Base-by-base conservation (phyloP, 2,329 filamentous ascomycete genomes). In the Myriosclerotinia curreyana region DNA sequence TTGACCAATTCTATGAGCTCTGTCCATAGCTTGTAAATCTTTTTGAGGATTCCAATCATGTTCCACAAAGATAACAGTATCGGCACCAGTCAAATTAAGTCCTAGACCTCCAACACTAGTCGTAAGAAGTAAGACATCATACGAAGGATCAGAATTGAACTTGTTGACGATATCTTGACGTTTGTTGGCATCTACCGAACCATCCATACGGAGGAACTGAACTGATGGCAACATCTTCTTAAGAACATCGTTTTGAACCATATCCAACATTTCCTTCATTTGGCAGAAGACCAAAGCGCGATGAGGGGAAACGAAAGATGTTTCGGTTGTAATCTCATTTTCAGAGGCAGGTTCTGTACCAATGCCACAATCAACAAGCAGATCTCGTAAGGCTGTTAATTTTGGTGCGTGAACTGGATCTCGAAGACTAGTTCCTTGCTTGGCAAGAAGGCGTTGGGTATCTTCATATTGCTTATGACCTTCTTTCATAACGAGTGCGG, bases 201-300 rank as follows among this genome's bases (percentile, higher is more conserved):
- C 95, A 72, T 99, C 96, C 42, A 99, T 85, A n/a, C 96, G 90
- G 65, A 98, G 85, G 74, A 89, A 97, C 46, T 96, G 95, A 7
- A 97, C 93, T 0, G 89, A 90, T 1, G 95, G 95, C n/a, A 99
- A 83, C 78, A 98, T 83, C 73, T 90, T 89, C 76, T 91, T 92
- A 48, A 99, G 79, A 0, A 99, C 95, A 65, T 94, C 93, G 71
- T 90, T 92, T 75, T 98, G 93, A 2, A 99, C 96, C 86, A 99
- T 98, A 76, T 99, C 95, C 31, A 99, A 83, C 96, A 99, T 99
- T 76, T 99, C 95, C 78, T 99, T 99, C 92, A 99, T 97, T 76
- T 99, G 95, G 73, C 95, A 99, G 82, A 99, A 99, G 70, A 99
- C 90, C 36, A 99, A 85, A 0, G 95, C 96, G 52, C 95, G 91